A percentile compares a stretch with the other conserved stretches of the same genome.
Conservation (phyloP, 2,329 filamentous ascomycete species). For the Ophiostoma montium region DNA sequence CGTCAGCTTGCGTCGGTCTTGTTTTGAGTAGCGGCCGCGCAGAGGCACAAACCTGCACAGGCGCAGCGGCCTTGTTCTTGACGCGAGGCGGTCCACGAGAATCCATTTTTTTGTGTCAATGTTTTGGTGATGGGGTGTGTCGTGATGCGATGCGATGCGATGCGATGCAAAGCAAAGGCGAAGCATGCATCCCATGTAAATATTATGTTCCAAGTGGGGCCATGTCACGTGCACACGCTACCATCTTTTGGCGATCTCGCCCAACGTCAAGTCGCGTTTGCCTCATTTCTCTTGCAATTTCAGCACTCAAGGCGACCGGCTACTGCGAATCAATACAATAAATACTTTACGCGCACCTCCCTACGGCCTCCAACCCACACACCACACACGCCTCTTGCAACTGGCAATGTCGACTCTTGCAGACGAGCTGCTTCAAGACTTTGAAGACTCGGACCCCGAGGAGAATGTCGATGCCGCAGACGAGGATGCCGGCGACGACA, state of each 20-base stretch:
- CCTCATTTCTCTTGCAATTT: neutral
- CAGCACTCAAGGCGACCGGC: no score
- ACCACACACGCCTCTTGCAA: no score
- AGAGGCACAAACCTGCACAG: conserved; percentile 32
- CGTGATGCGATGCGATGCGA: neutral
- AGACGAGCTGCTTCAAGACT: conserved; percentile 84
- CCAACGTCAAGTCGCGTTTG: neutral
- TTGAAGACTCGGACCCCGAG: conserved; percentile 74
- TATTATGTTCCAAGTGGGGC: neutral
- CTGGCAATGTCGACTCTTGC: conserved; percentile 69
- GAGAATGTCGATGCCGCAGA: conserved; percentile 52
- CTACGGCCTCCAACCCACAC: no score
- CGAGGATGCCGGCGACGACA: conserved; percentile 30
- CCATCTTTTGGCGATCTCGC: neutral
- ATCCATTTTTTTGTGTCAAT: conserved; percentile 50
- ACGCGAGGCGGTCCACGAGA: conserved; percentile 85
- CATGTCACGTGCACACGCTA: neutral
- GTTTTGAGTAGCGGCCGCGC: neutral
- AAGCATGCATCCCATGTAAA: neutral
- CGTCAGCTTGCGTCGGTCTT: no score
- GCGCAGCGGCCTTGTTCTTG: conserved; percentile 95
- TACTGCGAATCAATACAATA: no score
- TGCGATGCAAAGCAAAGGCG: neutral
- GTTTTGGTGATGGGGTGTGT: neutral
- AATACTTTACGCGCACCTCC: no score